Percentiles rank a stretch among this genome's conserved stretches.
These are phyloP conservation scores for Eucalyptus polyanthemos DNA, from an alignment of 345 rosid genomes.

Conservation along the genomic window DNA sequence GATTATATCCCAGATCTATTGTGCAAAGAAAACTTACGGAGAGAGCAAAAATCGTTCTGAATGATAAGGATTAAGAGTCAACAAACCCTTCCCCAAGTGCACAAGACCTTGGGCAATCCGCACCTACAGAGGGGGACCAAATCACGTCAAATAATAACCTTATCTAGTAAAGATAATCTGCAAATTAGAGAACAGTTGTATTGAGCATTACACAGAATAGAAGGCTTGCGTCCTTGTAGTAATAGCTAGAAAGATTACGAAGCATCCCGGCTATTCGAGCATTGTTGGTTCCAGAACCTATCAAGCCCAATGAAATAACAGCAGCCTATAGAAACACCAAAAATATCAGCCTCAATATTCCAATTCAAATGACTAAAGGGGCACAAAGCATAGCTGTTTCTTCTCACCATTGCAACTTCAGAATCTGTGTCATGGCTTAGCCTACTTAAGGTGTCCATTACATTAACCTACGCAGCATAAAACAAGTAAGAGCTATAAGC, in stretches of 20 bases:
- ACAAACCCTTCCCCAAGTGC: conserved; percentile 88
- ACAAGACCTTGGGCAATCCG: conserved; percentile 94
- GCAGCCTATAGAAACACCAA: conserved; percentile 51
- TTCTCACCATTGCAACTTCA: conserved; percentile 90
- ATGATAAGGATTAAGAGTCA: conserved; percentile 88
- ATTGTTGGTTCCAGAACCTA: conserved; percentile 95
- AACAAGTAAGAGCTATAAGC: neutral
- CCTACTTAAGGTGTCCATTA: conserved; percentile 94
- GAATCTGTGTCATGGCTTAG: conserved; percentile 96
- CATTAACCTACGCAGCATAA: conserved; percentile 55
- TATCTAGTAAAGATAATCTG: neutral
- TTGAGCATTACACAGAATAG: conserved; percentile 70
- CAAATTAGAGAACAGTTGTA: neutral
- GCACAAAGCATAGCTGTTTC: neutral
- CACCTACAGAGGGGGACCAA: conserved; percentile 33
- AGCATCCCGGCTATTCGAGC: conserved; percentile 98
- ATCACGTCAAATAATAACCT: neutral
- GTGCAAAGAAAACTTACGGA: conserved; percentile 41
- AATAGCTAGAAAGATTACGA: conserved; percentile 90
- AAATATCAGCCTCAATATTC: neutral
- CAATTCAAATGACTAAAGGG: neutral
- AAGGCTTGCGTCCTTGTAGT: conserved; percentile 83
- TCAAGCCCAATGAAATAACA: conserved; percentile 82
- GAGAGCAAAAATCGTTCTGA: conserved; percentile 83
- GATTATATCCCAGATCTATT: neutral